Evolutionary conservation across 2,329 filamentous ascomycete species (phyloP), one percentile per base, ranked within the genome.

Genomic region (Colletotrichum nymphaeae): DNA sequence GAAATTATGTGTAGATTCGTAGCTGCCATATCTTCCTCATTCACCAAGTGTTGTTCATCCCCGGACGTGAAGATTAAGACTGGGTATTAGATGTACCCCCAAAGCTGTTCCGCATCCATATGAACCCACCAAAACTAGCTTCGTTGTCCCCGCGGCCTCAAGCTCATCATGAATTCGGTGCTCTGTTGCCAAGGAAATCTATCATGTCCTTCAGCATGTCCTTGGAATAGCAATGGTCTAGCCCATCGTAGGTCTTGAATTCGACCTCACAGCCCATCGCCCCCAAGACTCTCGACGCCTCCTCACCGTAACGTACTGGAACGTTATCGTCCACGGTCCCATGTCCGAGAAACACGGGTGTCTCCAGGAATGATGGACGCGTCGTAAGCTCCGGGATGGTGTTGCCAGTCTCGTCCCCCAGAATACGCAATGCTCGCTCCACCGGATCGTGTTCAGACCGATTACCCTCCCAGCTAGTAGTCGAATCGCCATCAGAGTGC

Each of bases 301-400:
- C 77, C n/a, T 77, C 70, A 0, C 84, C 85, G 35, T 85, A 77
- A 3, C 72, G 52, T 22, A 83, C 53, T 35, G 81, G 76, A 9
- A 90, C 83, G 22, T 84, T 83, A 49, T 81, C 77, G 74, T 88
- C 85, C 26, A 83, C 75, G 5, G 74, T 75, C 3, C 87, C 83
- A 77, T 90, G 84, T 3, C 85, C 81, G 22, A 90, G 76, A 30
- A 89, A 85, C 0, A 87, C 76, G 0, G 87, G 85, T 1, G 81
- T 84, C 5, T 73, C 63, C 55, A 75, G 32, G 69, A 80, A 76
- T 11, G 72, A 75, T 22, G 58, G 14, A 2, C 32, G 19, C 2
- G 53, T n/a, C 26, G 67, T 55, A 1, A 74, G 69, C 14, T 3
- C 12, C 22, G 5, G 55, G 53, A 1, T 58, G 73, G 3, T 76